Percentiles rank a stretch among this genome's conserved stretches.
These are phyloP conservation scores for Breviolum minutum DNA, from an alignment of 73 alveolate genomes.

Conservation along the genomic window DNA sequence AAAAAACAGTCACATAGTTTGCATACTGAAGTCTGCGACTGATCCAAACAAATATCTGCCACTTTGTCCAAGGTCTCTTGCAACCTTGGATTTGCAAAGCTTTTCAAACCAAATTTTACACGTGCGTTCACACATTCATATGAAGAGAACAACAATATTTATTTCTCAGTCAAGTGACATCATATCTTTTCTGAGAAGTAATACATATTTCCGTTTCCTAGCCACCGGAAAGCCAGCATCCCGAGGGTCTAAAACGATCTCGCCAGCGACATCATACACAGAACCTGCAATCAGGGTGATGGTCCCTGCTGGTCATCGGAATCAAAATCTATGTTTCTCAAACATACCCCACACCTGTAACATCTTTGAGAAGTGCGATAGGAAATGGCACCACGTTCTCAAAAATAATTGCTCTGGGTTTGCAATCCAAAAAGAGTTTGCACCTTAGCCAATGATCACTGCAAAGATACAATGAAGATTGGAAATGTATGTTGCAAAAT, in stretches of 20 bases:
- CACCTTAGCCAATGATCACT: too few relatives aligned
- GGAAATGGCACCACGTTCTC: slow-evolving; percentile 17
- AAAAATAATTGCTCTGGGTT: background rate
- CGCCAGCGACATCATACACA: background rate
- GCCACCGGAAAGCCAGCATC: background rate
- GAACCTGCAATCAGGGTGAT: background rate
- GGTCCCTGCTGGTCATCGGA: too few relatives aligned
- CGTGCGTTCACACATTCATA: background rate
- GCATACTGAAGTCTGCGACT: background rate
- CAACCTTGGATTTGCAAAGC: background rate
- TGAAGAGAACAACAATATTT: too few relatives aligned
- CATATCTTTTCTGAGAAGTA: background rate
- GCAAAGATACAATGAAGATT: too few relatives aligned
- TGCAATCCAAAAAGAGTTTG: background rate
- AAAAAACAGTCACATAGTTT: background rate
- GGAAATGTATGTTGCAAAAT: too few relatives aligned
- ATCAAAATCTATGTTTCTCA: too few relatives aligned
- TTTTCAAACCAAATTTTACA: too few relatives aligned
- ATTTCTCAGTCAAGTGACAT: background rate
- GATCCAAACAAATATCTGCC: background rate
- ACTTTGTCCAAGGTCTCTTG: background rate
- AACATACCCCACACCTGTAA: background rate
- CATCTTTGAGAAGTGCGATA: background rate
- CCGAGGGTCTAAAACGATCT: background rate
- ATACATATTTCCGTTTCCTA: background rate